Evolutionary conservation across 495 filamentous ascomycete genomes (phyloP).

Genomic region (Darksidea phi): DNA sequence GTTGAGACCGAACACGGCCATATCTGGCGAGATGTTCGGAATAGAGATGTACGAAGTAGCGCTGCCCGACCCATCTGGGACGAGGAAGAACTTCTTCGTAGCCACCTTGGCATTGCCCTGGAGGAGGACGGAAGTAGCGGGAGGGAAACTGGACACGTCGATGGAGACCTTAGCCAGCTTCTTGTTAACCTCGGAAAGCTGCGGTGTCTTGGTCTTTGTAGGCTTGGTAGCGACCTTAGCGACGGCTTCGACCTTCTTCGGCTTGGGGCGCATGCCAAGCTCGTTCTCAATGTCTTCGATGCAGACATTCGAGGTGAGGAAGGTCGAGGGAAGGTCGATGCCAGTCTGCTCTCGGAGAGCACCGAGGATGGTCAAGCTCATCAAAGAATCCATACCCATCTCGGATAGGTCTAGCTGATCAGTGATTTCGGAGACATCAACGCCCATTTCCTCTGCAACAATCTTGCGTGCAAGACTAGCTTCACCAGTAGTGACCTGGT

Average conservation of each 20-base stretch:
- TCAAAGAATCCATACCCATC: conserved; percentile 50
- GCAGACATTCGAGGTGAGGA: conserved; percentile 45
- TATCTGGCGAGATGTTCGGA: conserved; percentile 53
- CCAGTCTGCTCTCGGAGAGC: conserved; percentile 47
- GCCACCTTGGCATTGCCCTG: conserved; percentile 55
- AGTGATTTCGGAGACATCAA: conserved; percentile 46
- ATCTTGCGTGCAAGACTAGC: conserved; percentile 45
- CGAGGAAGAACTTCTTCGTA: conserved; percentile 65
- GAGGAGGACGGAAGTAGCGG: conserved; percentile 54
- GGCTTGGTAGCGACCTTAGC: conserved; percentile 13
- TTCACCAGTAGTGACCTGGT: conserved; percentile 31
- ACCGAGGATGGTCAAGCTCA: conserved; percentile 50
- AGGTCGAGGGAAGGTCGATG: conserved; percentile 47
- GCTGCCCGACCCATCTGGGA: conserved; percentile 76
- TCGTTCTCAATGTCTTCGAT: conserved; percentile 50
- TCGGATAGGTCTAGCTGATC: conserved; percentile 46
- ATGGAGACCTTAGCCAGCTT: conserved; percentile 37
- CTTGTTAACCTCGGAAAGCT: conserved; percentile 45
- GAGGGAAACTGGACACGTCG: conserved; percentile 44
- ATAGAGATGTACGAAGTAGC: conserved; percentile 63
- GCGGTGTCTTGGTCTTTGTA: conserved; percentile 30
- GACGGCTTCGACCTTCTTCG: conserved; percentile 10
- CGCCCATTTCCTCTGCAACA: conserved; percentile 49
- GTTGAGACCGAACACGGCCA: conserved; percentile 62
- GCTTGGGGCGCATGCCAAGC: conserved; percentile 47